Conservation (phyloP, 495 filamentous ascomycete species). For the Hypoxylon cercidicola region DNA sequence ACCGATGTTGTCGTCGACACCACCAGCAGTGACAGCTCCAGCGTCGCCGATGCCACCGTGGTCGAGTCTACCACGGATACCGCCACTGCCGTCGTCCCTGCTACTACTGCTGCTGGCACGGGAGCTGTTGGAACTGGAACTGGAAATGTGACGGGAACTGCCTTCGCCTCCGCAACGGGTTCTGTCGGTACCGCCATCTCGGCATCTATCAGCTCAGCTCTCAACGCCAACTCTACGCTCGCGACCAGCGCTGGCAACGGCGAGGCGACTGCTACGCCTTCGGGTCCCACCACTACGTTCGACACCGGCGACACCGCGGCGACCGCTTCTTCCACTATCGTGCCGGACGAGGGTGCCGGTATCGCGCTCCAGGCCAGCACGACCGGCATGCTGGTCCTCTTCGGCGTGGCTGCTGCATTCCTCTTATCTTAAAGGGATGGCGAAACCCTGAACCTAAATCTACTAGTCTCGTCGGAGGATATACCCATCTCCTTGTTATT, state of each 20-base stretch:
- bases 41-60: slow-evolving; percentile 10
- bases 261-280: slow-evolving; percentile 37
- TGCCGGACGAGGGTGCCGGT: slow-evolving; percentile 21
- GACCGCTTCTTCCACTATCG: slow-evolving; percentile 13
- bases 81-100: background rate
- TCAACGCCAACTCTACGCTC: slow-evolving; percentile 17
- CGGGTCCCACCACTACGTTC: slow-evolving; percentile 38
- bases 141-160: slow-evolving; percentile 4
- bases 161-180: slow-evolving; percentile 4
- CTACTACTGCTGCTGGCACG: background rate
- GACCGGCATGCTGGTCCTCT: slow-evolving; percentile 33
- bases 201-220: slow-evolving; percentile 18
- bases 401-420: slow-evolving; percentile 27
- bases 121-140: slow-evolving; percentile 19
- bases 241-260: slow-evolving; percentile 19
- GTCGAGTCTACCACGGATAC: slow-evolving; percentile 2
- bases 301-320: slow-evolving; percentile 27
- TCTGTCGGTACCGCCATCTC: slow-evolving; percentile 15
- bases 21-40: background rate
- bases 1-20: background rate
- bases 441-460: background rate
- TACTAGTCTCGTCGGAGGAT: background rate
- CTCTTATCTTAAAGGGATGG: slow-evolving; percentile 26
- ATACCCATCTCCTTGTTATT: slow-evolving; percentile 2
- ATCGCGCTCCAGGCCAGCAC: slow-evolving; percentile 16